Percentiles rank a stretch among this genome's conserved stretches.
These are phyloP conservation scores for Kazachstania sp. DNA, from an alignment of 1,139 yeast species.

Conservation along the genomic window DNA sequence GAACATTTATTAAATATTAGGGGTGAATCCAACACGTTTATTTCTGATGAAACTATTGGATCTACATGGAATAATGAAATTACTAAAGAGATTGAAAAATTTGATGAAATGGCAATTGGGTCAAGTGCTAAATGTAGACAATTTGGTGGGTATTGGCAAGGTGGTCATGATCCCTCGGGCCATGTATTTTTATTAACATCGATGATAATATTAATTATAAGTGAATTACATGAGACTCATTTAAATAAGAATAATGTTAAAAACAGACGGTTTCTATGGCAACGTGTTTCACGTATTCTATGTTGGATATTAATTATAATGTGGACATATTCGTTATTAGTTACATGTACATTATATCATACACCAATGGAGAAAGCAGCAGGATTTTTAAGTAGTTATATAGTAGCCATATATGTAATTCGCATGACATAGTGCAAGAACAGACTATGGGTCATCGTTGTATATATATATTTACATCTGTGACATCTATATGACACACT, in stretches of 20 bases:
- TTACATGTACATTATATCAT: constrained; percentile 2
- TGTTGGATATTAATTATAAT: constrained; percentile 1
- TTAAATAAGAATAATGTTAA: too few relatives aligned
- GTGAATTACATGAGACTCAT: constrained; percentile 37
- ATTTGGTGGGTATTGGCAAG: constrained; percentile 67
- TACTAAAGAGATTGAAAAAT: background rate
- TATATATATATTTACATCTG: background rate
- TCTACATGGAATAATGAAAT: background rate
- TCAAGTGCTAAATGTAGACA: constrained; percentile 40
- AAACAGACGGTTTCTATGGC: background rate
- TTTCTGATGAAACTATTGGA: background rate
- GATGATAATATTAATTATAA: constrained; percentile 59
- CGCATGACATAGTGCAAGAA: too few relatives aligned
- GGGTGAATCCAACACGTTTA: too few relatives aligned
- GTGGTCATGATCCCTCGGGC: constrained; percentile 96
- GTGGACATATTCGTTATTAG: constrained; percentile 6
- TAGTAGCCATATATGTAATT: background rate
- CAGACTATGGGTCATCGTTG: too few relatives aligned
- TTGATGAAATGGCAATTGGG: background rate
- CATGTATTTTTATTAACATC: constrained; percentile 77
- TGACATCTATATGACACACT: too few relatives aligned
- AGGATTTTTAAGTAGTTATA: background rate
- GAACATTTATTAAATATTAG: too few relatives aligned
- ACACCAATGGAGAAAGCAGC: background rate
- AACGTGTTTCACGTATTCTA: constrained; percentile 21